These are phyloP conservation scores for Ustilago crameri DNA, from an alignment of 1,284 basidiomycete species.

Conservation along the genomic window DNA sequence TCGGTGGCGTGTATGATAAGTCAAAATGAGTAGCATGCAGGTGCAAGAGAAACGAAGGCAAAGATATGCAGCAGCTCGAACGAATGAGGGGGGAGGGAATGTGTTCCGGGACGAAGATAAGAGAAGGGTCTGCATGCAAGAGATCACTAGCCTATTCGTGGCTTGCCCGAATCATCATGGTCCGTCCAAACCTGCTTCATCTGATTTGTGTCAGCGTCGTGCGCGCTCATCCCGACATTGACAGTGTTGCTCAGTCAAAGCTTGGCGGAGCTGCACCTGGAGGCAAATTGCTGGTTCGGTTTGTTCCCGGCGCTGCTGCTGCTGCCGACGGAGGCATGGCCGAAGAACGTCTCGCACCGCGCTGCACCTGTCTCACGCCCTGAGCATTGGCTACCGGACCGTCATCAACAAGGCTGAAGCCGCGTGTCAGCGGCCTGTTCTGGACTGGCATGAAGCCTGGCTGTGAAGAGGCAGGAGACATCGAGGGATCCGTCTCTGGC, in stretches of 20 bases:
- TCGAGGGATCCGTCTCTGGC: conserved; percentile 43
- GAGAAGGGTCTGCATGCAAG: too few relatives aligned
- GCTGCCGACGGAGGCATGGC: conserved; percentile 32
- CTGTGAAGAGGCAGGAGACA: conserved; percentile 13
- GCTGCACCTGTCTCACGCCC: conserved; percentile 60
- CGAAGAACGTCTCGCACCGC: conserved; percentile 59
- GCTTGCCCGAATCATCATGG: too few relatives aligned
- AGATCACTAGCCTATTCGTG: too few relatives aligned
- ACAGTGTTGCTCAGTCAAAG: conserved; percentile 14
- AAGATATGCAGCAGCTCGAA: too few relatives aligned
- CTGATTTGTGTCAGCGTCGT: too few relatives aligned
- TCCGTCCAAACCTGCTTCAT: too few relatives aligned
- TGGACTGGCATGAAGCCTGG: conserved; percentile 17
- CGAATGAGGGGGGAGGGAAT: too few relatives aligned
- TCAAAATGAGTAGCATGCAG: too few relatives aligned
- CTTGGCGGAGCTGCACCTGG: conserved; percentile 41
- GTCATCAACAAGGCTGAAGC: conserved; percentile 65
- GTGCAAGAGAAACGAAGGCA: too few relatives aligned
- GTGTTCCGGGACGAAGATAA: too few relatives aligned
- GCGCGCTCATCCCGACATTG: neutral
- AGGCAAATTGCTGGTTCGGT: conserved; percentile 21
- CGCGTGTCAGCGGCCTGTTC: conserved; percentile 36
- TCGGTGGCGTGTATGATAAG: too few relatives aligned
- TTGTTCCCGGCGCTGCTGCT: conserved; percentile 16
- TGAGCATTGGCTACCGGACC: conserved; percentile 60